Evolutionary conservation across 768 basidiomycete genomes (phyloP).

Genomic region (Suillus discolor): DNA sequence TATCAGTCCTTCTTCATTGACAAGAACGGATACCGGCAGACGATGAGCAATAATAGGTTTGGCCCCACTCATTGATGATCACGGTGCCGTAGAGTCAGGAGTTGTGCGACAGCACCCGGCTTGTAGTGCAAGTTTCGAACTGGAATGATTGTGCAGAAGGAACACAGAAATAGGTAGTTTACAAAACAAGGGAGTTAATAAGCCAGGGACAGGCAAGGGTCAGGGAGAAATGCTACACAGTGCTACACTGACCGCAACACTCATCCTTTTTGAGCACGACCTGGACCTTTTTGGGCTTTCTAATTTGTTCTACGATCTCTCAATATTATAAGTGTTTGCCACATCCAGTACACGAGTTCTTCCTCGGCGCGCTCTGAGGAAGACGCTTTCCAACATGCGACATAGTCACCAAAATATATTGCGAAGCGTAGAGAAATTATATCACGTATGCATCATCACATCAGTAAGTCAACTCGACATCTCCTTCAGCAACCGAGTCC

Average conservation of each 20-base stretch:
- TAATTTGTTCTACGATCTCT: conserved; percentile 1
- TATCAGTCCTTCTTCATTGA: conserved; percentile 44
- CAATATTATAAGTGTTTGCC: neutral
- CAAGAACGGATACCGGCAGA: conserved; percentile 42
- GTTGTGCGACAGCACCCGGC: neutral
- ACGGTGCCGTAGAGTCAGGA: neutral
- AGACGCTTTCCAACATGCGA: neutral
- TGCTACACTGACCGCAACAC: conserved; percentile 2
- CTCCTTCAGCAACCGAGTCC: conserved; percentile 88
- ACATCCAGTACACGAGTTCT: neutral
- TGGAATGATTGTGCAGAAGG: neutral
- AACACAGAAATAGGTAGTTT: neutral
- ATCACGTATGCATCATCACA: conserved; percentile 23
- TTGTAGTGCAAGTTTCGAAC: neutral
- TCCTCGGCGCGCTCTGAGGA: neutral
- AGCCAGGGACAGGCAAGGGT: neutral
- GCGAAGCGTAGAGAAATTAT: conserved; percentile 26
- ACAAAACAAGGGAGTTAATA: neutral
- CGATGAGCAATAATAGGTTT: conserved; percentile 51
- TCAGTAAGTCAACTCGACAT: conserved; percentile 56
- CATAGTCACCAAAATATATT: conserved; percentile 24
- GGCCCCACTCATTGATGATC: conserved; percentile 29
- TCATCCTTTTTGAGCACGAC: conserved; percentile 3
- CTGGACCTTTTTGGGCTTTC: neutral
- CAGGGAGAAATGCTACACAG: neutral